phyloP scores from a whole-genome alignment of 1,284 basidiomycete species.

The Malassezia restricta region DNA sequence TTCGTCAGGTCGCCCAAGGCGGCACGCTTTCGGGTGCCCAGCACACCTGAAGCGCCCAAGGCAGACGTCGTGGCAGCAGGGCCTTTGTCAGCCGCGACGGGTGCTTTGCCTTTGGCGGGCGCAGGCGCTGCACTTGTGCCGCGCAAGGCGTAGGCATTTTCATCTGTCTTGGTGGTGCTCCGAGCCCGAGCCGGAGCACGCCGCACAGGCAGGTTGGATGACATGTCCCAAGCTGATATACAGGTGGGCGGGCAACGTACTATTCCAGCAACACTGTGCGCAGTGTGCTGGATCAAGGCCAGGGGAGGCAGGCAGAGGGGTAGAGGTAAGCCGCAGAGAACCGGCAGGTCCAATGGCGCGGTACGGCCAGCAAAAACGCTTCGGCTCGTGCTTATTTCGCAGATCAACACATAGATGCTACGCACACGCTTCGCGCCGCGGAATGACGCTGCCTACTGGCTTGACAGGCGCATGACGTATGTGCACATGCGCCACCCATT shows the following conservation, averaged over 20 bases:
- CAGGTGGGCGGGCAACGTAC: not conserved
- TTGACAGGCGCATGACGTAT: not conserved
- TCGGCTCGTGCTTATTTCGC: not conserved
- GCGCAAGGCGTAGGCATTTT: constrained; percentile 11
- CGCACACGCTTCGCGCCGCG: constrained; percentile 1
- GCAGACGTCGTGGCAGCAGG: not conserved
- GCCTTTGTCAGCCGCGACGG: not conserved
- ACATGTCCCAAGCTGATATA: constrained; percentile 4
- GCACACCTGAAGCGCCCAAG: constrained; percentile 20
- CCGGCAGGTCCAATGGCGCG: not conserved
- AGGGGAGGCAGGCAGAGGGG: not conserved
- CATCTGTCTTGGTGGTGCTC: constrained; percentile 10
- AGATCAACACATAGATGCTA: constrained; percentile 18
- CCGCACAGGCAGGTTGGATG: constrained; percentile 17
- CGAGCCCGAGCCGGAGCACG: constrained; percentile 11
- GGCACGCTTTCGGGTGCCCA: constrained; percentile 40
- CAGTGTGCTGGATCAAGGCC: too few relatives aligned
- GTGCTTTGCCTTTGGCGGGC: constrained; percentile 3
- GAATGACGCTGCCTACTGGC: constrained; percentile 11
- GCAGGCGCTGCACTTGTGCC: not conserved
- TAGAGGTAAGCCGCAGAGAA: not conserved
- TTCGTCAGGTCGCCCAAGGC: constrained; percentile 44
- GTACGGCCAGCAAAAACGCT: not conserved
- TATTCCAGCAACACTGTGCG: too few relatives aligned
- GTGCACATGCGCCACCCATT: not conserved